Conservation (phyloP, 805 yeast genomes). For the Suhomyces pyralidae region DNA sequence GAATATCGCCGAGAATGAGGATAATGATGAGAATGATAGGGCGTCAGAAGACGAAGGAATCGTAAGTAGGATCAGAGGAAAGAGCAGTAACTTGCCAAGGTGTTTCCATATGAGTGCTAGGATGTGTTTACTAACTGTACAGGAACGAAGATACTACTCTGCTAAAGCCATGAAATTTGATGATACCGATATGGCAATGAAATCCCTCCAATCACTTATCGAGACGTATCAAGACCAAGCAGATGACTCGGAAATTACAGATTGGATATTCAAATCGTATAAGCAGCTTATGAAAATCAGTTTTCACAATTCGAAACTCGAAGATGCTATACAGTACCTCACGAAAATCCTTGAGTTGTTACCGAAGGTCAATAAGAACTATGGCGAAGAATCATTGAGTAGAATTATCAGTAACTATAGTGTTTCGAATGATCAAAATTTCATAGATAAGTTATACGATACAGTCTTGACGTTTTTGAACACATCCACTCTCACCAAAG, state of each 20-base stretch:
- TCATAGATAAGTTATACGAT: slow-evolving; percentile 30
- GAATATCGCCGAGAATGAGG: slow-evolving; percentile 3
- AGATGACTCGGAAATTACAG: slow-evolving; percentile 13
- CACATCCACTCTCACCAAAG: slow-evolving; percentile 2
- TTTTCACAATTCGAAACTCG: slow-evolving; percentile 21
- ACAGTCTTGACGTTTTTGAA: slow-evolving; percentile 26
- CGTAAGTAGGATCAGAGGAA: background rate
- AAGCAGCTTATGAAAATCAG: slow-evolving; percentile 42
- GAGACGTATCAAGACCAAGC: slow-evolving; percentile 5
- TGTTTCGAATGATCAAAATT: slow-evolving; percentile 22
- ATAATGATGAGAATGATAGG: background rate
- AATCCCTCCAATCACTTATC: slow-evolving; percentile 18
- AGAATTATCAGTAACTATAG: slow-evolving; percentile 36
- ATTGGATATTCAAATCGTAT: slow-evolving; percentile 38
- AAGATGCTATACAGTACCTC: slow-evolving; percentile 21
- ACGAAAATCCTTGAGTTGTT: slow-evolving; percentile 19
- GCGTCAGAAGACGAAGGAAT: slow-evolving; percentile 5
- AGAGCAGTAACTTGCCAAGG: background rate
- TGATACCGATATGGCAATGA: slow-evolving; percentile 22
- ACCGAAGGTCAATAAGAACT: slow-evolving; percentile 31
- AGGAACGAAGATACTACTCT: slow-evolving; percentile 31
- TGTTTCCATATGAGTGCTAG: too few relatives aligned
- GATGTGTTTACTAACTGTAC: slow-evolving; percentile 12
- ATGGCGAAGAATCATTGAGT: slow-evolving; percentile 38
- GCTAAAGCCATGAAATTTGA: slow-evolving; percentile 41